Base-by-base conservation (phyloP, 768 basidiomycete species). In the Psilocybe tampanensis region DNA sequence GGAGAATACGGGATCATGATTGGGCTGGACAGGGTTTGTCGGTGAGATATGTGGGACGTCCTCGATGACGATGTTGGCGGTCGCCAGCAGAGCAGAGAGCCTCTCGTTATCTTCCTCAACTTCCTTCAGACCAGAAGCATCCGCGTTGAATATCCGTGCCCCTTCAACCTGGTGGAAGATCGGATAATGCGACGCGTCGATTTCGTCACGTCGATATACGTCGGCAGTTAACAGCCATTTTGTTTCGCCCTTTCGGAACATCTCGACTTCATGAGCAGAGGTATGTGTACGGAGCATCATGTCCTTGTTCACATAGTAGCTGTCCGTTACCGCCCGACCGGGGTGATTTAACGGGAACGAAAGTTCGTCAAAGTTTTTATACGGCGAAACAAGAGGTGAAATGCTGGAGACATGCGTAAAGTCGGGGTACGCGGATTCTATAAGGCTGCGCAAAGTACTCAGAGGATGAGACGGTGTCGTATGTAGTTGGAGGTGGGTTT, bases 141-240 rank as follows among this genome's bases (percentile, higher is more conserved):
- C 77, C 21, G 84, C 80, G 32, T 80, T 72, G 69, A 94, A 93
- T 54, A 98, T 86, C 29, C 86, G 77, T 12, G 95, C 94, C 26
- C 96, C 97, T 69, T 99, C 97, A 75, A 97, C 93, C 74, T 99
- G 97, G 73, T 99, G 97, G 69, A 99, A 99, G 34, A 97, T 92
- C 5, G 97, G 97, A 70, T 98, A 97, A 69, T 99, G 97, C 8
- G 90, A 92, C 12, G 85, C 82, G 75, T 99, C 97, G 60, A 99
- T 98, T 74, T 98, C 97, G 81, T 99, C 97, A 65, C 97, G 86
- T 48, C 97, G 77, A 73, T 98, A 99, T 51, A 99, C 97, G 76
- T 99, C 97, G 26, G 97, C 95, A 8, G 94, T 91, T 21, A 98
- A 79, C 29, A 99, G 79, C 92, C 95, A 99, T 52, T 82, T 82